Percentiles rank a stretch among this genome's conserved stretches.
phyloP scores from a whole-genome alignment of 2,329 filamentous ascomycete genomes.

The Colletotrichum sp. region DNA sequence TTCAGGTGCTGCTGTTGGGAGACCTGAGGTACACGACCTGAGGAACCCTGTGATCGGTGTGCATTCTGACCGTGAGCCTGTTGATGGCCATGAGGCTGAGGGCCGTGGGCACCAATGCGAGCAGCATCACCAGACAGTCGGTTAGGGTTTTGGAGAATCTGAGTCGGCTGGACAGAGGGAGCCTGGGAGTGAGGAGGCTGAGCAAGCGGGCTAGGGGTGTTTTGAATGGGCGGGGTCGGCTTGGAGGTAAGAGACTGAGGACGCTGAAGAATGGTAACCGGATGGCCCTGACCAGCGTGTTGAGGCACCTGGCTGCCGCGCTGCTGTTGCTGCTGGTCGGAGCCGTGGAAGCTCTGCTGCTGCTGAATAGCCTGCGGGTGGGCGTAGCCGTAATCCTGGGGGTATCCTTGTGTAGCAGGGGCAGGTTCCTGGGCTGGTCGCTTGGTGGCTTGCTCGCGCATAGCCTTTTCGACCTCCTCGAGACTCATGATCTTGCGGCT shows the following conservation, averaged over 20 bases:
- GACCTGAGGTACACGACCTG: slow-evolving; percentile 57
- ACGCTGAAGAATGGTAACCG: slow-evolving; percentile 61
- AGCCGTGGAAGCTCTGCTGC: slow-evolving; percentile 15
- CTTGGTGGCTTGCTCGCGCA: slow-evolving; percentile 73
- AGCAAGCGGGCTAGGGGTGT: slow-evolving; percentile 34
- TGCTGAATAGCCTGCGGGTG: slow-evolving; percentile 18
- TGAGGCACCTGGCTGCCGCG: slow-evolving; percentile 31
- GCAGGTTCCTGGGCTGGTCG: slow-evolving; percentile 36
- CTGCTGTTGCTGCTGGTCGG: slow-evolving; percentile 31
- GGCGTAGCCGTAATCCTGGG: slow-evolving; percentile 21
- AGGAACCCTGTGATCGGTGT: slow-evolving; percentile 60
- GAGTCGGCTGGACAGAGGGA: slow-evolving; percentile 64
- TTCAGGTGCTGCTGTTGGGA: slow-evolving; percentile 67
- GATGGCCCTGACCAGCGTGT: slow-evolving; percentile 47
- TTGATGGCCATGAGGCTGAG: slow-evolving; percentile 27
- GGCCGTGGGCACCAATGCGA: slow-evolving; percentile 32
- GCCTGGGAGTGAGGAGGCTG: slow-evolving; percentile 39
- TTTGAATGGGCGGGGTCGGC: slow-evolving; percentile 39
- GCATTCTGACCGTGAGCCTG: slow-evolving; percentile 35
- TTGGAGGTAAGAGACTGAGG: slow-evolving; percentile 49
- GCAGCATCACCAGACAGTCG: slow-evolving; percentile 58
- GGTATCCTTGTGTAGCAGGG: slow-evolving; percentile 29
- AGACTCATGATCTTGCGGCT: slow-evolving; percentile 88
- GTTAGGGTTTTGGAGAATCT: slow-evolving; percentile 82
- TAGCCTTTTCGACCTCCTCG: slow-evolving; percentile 94